Evolutionary conservation across 192 early-diverging fungal species (phyloP), one percentile per base, ranked within the genome.

Genomic region (Entomortierella chlamydospora): DNA sequence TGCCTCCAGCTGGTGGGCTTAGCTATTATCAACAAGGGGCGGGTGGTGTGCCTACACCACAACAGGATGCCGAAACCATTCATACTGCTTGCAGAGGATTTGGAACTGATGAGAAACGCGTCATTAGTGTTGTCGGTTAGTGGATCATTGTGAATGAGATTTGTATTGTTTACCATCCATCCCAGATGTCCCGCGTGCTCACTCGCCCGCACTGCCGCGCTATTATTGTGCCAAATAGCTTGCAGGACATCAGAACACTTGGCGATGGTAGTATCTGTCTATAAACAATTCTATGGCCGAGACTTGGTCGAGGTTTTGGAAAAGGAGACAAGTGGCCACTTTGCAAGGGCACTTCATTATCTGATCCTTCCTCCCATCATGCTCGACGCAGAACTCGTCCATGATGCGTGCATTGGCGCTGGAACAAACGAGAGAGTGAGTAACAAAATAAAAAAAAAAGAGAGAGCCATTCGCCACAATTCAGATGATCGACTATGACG

Each of bases 121-220:
- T 79, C 61, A 79, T 79, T 28, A 65, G 74, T 55, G 74, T 79
- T 39, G 74, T 79, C 52, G 74, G 74, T 79, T 70, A 63, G 60
- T 1, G 45, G 6, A 2, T 57, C 11, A 37, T 9, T 5, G 33
- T 30, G 17, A 10, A 58, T 23, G 29, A 5, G 7, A 8, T 13
- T 26, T 8, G 7, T 57, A 8, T 57, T 34, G n/a, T 58, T n/a
- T n/a, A n/a, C n/a, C n/a, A n/a, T n/a, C n/a, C n/a, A n/a, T n/a
- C n/a, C n/a, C n/a, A n/a, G n/a, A n/a, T n/a, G n/a, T n/a, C n/a
- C n/a, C n/a, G n/a, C n/a, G n/a, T n/a, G n/a, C n/a, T n/a, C n/a
- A n/a, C n/a, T n/a, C n/a, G n/a, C n/a, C n/a, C n/a, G n/a, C n/a
- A n/a, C n/a, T n/a, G n/a, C n/a, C n/a, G n/a, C n/a, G n/a, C n/a